Evolutionary conservation across 2,329 filamentous ascomycete genomes (phyloP), one percentile per base, ranked within the genome.

Genomic region (Neopestalotiopsis sp.): DNA sequence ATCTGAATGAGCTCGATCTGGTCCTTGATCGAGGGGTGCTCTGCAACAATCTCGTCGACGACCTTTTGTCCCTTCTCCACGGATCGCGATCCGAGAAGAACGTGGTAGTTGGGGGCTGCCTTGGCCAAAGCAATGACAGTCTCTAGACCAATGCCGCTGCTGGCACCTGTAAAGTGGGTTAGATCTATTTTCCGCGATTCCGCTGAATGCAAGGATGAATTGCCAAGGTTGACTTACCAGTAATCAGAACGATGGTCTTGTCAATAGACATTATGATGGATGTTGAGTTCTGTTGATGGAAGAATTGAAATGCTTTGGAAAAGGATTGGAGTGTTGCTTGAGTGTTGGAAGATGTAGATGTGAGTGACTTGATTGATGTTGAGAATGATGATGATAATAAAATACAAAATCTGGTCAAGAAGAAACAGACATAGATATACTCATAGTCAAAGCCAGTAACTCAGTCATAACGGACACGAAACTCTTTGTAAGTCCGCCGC

Each of bases 1-100:
- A 88, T 86, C 2, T 86, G 82, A 6, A 86, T 77, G 0, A 82
- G 84, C 63, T 90, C 89, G 75, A 91, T 90, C 58, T 85, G 75
- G 9, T 88, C 88, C 4, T 83, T 74, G 57, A 82, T 80, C 45
- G 80, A 73, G 32, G 82, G 81, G 53, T 80, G 79, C 74, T 90
- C 84, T 4, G 77, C 82, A 81, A 28, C 82, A 42, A 76, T 69
- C 12, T 72, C 72, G 28, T 61, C 59, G 13, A 81, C 67, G 5
- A 79, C 81, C 61, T 73, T 74, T 32, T 77, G 65, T 62, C 81
- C 82, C 70, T 82, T 83, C 32, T 80, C 75, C 10, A 73, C 5
- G 32, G 76, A 80, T n/a, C 83, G 79, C 53, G 73, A 72, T 24
- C 76, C 79, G 24, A 85, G 76, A 34, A 84, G 73, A 65, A 84